Conservation (phyloP, 2,329 filamentous ascomycete genomes). For the Penicillium sp. region DNA sequence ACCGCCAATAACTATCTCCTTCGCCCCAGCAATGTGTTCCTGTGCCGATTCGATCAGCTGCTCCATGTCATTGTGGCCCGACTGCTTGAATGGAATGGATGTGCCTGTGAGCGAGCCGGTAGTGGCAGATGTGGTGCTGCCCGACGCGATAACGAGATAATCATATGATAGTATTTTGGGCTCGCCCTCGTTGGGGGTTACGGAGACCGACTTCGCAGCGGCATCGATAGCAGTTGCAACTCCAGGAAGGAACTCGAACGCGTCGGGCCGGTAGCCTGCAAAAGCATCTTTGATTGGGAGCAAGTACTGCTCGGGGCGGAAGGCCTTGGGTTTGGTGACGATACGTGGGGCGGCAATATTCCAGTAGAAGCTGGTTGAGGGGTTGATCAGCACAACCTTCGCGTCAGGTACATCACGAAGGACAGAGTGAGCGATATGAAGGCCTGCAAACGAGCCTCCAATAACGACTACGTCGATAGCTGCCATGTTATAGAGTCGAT, state of each 20-base stretch:
- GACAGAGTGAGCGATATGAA: slow-evolving; percentile 36
- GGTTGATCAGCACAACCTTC: slow-evolving; percentile 55
- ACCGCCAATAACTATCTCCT: slow-evolving; percentile 47
- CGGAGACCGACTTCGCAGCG: slow-evolving; percentile 42
- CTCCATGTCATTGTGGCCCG: slow-evolving; percentile 37
- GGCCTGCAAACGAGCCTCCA: slow-evolving; percentile 37
- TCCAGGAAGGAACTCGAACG: slow-evolving; percentile 52
- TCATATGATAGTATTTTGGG: slow-evolving; percentile 45
- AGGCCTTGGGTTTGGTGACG: slow-evolving; percentile 47
- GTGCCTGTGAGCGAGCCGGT: slow-evolving; percentile 29
- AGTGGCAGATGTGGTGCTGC: slow-evolving; percentile 46
- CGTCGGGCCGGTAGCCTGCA: slow-evolving; percentile 45
- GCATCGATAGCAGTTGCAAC: slow-evolving; percentile 48
- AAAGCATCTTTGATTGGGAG: slow-evolving; percentile 51
- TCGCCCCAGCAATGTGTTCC: slow-evolving; percentile 34
- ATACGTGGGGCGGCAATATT: slow-evolving; percentile 54
- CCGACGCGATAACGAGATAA: slow-evolving; percentile 57
- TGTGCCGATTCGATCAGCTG: slow-evolving; percentile 35
- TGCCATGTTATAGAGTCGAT: slow-evolving; percentile 12
- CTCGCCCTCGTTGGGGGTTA: slow-evolving; percentile 34
- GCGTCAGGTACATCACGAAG: slow-evolving; percentile 31
- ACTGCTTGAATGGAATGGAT: slow-evolving; percentile 41
- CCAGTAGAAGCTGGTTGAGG: slow-evolving; percentile 53
- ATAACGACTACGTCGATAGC: slow-evolving; percentile 32
- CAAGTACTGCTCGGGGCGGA: slow-evolving; percentile 49